These are phyloP conservation scores for Calonectria montana DNA, from an alignment of 2,329 filamentous ascomycete genomes.

Conservation along the genomic window DNA sequence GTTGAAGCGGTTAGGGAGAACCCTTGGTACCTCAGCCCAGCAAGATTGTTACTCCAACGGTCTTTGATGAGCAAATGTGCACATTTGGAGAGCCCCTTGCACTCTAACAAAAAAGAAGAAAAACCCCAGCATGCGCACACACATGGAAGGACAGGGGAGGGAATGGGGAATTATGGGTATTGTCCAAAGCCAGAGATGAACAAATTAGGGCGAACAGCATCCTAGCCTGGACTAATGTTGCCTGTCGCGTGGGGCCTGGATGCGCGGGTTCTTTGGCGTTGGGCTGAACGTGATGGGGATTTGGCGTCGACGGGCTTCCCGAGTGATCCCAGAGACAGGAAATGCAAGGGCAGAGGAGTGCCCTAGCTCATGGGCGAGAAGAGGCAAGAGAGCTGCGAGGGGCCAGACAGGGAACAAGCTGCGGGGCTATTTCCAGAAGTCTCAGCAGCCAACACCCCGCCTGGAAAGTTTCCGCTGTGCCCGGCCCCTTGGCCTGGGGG, in stretches of 20 bases:
- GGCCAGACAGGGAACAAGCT: neutral
- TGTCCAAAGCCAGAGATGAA: neutral
- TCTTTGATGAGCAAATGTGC: neutral
- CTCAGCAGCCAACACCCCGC: neutral
- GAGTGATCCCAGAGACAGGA: neutral
- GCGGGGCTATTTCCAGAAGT: neutral
- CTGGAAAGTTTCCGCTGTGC: neutral
- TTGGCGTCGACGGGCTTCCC: neutral
- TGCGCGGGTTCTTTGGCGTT: neutral
- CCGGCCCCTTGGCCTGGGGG: neutral
- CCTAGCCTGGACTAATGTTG: slow-evolving; percentile 37
- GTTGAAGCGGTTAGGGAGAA: neutral
- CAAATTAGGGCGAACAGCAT: slow-evolving; percentile 16
- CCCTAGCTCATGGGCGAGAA: neutral
- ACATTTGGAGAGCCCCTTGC: neutral
- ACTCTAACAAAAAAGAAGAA: neutral
- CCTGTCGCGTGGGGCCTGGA: slow-evolving; percentile 23
- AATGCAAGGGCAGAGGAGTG: neutral
- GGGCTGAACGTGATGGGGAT: neutral
- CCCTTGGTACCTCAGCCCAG: neutral
- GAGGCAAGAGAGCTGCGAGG: neutral
- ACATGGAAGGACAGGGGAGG: neutral
- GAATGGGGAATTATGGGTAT: neutral
- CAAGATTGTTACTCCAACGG: neutral
- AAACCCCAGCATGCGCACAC: neutral